Percentiles rank a stretch among this genome's conserved stretches.
Evolutionary conservation across 176 grass and related monocot species (phyloP).

Genomic region (Neostapfia colusana): DNA sequence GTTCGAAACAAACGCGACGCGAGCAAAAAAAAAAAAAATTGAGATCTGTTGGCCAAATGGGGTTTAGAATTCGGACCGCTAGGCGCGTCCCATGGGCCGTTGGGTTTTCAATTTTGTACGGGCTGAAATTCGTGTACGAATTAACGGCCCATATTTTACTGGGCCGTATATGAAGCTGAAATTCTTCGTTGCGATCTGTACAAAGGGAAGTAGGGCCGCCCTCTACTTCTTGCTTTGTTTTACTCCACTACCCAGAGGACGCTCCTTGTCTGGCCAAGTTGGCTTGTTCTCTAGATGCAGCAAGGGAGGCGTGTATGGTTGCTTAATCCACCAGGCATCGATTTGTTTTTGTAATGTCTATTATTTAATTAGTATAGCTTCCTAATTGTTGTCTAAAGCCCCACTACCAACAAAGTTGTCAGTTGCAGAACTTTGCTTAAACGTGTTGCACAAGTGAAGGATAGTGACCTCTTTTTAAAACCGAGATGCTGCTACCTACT

Average conservation of each 20-base stretch:
- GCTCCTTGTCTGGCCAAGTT: background rate
- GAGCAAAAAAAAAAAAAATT: background rate
- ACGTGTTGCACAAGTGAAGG: too few species aligned
- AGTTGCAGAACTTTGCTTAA: background rate
- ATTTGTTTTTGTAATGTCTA: background rate
- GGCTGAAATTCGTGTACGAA: background rate
- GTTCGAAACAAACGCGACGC: conserved; percentile 37
- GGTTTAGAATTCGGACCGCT: conserved; percentile 5
- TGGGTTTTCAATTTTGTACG: background rate
- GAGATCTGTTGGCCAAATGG: conserved; percentile 2
- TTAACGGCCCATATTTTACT: background rate
- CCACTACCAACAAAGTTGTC: background rate
- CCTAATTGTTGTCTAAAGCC: too few species aligned
- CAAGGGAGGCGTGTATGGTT: background rate
- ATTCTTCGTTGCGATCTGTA: background rate
- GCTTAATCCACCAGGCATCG: background rate
- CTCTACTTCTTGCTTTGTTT: too few species aligned
- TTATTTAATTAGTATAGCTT: too few species aligned
- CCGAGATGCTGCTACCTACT: too few species aligned
- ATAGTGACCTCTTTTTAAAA: too few species aligned
- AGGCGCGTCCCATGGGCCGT: background rate
- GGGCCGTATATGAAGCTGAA: background rate
- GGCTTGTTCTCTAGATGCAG: too few species aligned
- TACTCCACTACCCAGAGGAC: too few species aligned
- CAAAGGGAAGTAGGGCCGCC: too few species aligned